Percentiles rank a stretch among this genome's conserved stretches.
These are phyloP conservation scores for Amaranthus palmeri DNA, from an alignment of 148 eudicot species.

Conservation along the genomic window DNA sequence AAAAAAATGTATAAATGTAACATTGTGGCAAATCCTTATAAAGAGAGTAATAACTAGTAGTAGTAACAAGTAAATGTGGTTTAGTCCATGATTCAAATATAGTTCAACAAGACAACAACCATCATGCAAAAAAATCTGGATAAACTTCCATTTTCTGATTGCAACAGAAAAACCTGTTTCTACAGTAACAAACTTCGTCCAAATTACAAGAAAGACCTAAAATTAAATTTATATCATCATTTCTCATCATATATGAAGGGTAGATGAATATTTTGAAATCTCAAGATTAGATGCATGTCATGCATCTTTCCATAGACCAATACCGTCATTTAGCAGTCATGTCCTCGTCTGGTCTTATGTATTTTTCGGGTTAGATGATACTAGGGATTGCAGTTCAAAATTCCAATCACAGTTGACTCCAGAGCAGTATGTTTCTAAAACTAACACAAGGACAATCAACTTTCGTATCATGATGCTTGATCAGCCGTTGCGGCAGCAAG, in stretches of 20 bases:
- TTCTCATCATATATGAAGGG: conserved; percentile 3
- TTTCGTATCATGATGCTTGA: conserved; percentile 16
- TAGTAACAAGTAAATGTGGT: too few relatives aligned
- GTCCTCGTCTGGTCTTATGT: background rate
- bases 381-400: background rate
- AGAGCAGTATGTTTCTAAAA: conserved; percentile 11
- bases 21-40: too few relatives aligned
- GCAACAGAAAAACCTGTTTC: too few relatives aligned
- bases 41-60: too few relatives aligned
- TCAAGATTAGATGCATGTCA: background rate
- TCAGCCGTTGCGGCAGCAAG: conserved; percentile 48
- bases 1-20: too few relatives aligned
- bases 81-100: too few relatives aligned
- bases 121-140: too few relatives aligned
- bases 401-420: background rate
- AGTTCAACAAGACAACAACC: too few relatives aligned
- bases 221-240: background rate
- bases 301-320: background rate
- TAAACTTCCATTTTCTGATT: too few relatives aligned
- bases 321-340: background rate
- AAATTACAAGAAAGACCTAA: conserved; percentile 13
- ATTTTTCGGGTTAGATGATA: background rate
- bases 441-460: conserved; percentile 2
- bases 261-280: background rate
- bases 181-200: background rate